Evolutionary conservation across 805 yeast genomes (phyloP).

Genomic region (Candida berthetii): DNA sequence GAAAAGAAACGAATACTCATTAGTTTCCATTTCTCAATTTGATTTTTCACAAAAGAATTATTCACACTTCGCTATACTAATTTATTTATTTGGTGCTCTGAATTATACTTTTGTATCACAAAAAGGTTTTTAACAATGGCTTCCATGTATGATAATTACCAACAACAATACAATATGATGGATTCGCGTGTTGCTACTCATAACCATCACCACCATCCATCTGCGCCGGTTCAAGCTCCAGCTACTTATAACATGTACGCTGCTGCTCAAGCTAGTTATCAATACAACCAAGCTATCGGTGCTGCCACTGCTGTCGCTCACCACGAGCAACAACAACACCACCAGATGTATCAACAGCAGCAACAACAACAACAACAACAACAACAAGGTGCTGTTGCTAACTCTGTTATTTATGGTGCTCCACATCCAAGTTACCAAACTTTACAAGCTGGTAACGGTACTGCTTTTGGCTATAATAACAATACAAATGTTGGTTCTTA

Average conservation of each 20-base stretch:
- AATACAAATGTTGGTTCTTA: neutral
- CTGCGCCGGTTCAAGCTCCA: neutral
- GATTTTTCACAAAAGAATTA: neutral
- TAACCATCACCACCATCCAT: neutral
- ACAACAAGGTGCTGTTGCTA: constrained; percentile 3
- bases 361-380: constrained; percentile 6
- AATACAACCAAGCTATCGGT: constrained; percentile 2
- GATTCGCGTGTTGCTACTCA: neutral
- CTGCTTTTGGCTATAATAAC: neutral
- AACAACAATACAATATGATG: neutral
- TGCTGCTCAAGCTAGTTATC: constrained; percentile 3
- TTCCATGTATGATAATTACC: neutral
- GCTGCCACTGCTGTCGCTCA: neutral
- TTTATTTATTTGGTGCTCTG: neutral
- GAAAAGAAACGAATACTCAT: too few species aligned
- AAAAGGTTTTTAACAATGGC: neutral
- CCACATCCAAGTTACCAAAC: neutral
- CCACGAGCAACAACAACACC: constrained; percentile 2
- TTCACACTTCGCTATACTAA: neutral
- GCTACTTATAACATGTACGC: neutral
- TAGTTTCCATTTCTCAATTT: too few species aligned
- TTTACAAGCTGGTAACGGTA: neutral
- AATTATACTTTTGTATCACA: neutral
- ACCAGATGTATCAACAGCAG: constrained; percentile 6
- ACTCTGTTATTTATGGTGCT: neutral